Evolutionary conservation across 2,329 filamentous ascomycete species (phyloP), one percentile per base, ranked within the genome.

Genomic region (Thielaviopsis cerberus): DNA sequence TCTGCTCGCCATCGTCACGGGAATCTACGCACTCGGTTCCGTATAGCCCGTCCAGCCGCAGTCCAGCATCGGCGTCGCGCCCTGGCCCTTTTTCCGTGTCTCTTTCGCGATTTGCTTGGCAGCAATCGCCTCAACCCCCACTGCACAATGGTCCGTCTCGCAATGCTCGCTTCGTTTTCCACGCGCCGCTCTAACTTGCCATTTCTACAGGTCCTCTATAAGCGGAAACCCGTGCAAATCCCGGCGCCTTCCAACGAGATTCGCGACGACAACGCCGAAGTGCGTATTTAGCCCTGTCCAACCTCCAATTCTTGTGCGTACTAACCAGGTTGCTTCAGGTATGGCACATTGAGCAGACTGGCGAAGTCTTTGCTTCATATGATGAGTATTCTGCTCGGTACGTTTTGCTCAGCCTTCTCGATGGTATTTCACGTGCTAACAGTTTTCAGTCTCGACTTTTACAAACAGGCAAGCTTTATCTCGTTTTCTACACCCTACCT

Each of bases 211-310:
- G 91, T 98, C 65, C 79, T 95, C 63, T 96, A 87, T 72, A 97
- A 97, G 75, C 82, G 92, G 66, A 97, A 97, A 73, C 90, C 90
- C 59, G 89, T 97, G 67, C 83, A 87, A 72, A 86, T 88, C 68
- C 75, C 58, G 17, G 27, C 90, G 64, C 78, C 85, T 54, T 76
- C 78, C 53, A 85, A 86, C 23, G 74, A 79, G 56, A 80, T 91
- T 63, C 78, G 89, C 64, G 83, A 92, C 74, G 88, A 94, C 63
- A 82, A 86, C 66, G 77, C 80, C 64, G 89, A 97, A 79, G 90
- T 91, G 77, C 65, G 78, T 68, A 51, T 27, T 52, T n/a, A n/a
- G n/a, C n/a, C 13, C 25, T 53, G 20, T 15, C 41, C 26, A 58
- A 52, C 59, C 51, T 53, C 50, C 54, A 55, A 27, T 61, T 59